Percentiles rank a stretch among this genome's conserved stretches.
These are phyloP conservation scores for Dimocarpus longan DNA, from an alignment of 345 rosid species.

Conservation along the genomic window DNA sequence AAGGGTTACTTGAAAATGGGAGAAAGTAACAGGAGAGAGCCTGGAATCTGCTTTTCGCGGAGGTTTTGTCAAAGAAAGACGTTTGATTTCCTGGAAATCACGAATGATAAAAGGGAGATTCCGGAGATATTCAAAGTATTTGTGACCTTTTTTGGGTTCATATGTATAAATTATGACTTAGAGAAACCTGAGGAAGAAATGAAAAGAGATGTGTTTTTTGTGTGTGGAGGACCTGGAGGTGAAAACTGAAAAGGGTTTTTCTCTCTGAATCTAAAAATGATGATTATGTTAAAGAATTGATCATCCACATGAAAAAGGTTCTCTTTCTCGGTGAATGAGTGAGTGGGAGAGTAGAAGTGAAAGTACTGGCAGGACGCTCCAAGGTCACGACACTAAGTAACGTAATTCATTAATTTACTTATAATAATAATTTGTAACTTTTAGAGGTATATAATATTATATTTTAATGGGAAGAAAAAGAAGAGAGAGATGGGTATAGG, in stretches of 20 bases:
- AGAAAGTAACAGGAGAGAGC: not conserved
- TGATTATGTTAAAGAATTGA: not conserved
- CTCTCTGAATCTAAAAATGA: constrained; percentile 9
- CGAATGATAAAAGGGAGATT: constrained; percentile 21
- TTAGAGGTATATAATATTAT: not conserved
- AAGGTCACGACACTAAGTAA: constrained; percentile 16
- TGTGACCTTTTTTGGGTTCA: constrained; percentile 2
- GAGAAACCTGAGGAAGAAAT: not conserved
- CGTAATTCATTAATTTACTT: constrained; percentile 13
- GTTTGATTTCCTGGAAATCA: not conserved
- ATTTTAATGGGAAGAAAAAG: not conserved
- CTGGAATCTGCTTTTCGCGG: constrained; percentile 8
- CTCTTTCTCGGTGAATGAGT: not conserved
- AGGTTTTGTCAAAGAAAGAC: not conserved
- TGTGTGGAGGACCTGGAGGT: not conserved
- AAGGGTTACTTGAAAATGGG: constrained; percentile 6
- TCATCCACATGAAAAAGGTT: constrained; percentile 4
- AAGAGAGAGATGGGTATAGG: not conserved
- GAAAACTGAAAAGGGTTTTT: not conserved
- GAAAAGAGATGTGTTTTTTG: not conserved
- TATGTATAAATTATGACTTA: not conserved
- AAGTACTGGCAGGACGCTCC: constrained; percentile 11
- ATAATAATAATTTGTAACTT: not conserved
- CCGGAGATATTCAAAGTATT: constrained; percentile 36
- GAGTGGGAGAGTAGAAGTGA: not conserved